phyloP scores from a whole-genome alignment of 2,329 filamentous ascomycete genomes.

The Plectosphaerella cucumerina region DNA sequence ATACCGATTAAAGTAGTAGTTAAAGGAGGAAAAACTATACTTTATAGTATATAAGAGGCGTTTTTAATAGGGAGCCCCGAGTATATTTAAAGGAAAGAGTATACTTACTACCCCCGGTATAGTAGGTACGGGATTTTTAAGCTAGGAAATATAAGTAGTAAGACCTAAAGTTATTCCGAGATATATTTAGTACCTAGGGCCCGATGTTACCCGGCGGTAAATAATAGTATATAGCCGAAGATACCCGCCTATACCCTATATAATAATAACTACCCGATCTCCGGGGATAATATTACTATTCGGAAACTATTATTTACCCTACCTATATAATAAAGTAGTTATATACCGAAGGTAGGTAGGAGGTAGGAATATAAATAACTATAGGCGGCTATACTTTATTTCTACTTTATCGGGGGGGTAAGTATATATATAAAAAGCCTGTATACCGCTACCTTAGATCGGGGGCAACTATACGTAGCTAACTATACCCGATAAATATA shows the following conservation, averaged over 20 bases:
- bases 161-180: background rate
- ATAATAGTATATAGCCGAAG: conserved; percentile 9
- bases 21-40: background rate
- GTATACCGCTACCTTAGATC: too few relatives aligned
- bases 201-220: too few relatives aligned
- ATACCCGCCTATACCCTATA: background rate
- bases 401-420: too few relatives aligned
- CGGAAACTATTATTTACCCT: too few relatives aligned
- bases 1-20: background rate
- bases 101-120: too few relatives aligned
- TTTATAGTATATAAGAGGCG: too few relatives aligned
- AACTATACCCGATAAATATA: background rate
- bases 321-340: too few relatives aligned
- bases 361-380: background rate
- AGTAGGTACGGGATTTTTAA: background rate
- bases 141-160: background rate
- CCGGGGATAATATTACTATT: too few relatives aligned
- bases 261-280: conserved; percentile 3
- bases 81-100: too few relatives aligned
- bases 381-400: background rate
- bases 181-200: too few relatives aligned
- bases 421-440: too few relatives aligned
- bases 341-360: background rate
- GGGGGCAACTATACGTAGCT: background rate
- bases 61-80: too few relatives aligned